Conservation (phyloP, 78 protist genomes). For the Dictyostelium purpureum region DNA sequence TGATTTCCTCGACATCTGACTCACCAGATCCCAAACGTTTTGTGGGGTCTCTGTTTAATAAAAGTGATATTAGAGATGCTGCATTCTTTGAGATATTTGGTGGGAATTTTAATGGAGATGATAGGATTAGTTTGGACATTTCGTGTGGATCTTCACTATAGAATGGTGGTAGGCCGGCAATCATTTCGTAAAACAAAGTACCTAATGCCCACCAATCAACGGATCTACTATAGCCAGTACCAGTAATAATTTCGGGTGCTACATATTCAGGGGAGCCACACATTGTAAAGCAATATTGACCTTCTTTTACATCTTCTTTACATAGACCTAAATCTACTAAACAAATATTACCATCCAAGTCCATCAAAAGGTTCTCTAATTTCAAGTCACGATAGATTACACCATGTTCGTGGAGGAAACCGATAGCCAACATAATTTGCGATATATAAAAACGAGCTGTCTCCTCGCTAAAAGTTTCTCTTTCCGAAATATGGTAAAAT, state of each 20-base stretch:
- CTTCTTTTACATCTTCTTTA: constrained; percentile 83
- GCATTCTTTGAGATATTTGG: constrained; percentile 77
- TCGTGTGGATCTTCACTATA: constrained; percentile 77
- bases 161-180: constrained; percentile 88
- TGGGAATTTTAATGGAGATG: constrained; percentile 79
- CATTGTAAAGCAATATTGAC: constrained; percentile 88
- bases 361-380: constrained; percentile 95
- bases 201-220: constrained; percentile 98
- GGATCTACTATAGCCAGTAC: constrained; percentile 88
- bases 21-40: constrained; percentile 69
- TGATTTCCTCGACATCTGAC: constrained; percentile 80
- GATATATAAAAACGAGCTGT: constrained; percentile 92
- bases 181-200: constrained; percentile 92
- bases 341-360: constrained; percentile 91
- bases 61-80: not conserved
- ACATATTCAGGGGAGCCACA: constrained; percentile 98
- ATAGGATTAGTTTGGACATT: constrained; percentile 80
- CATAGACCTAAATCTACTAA: constrained; percentile 94
- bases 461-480: constrained; percentile 84
- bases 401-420: constrained; percentile 88
- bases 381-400: constrained; percentile 95
- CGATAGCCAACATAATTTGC: constrained; percentile 93
- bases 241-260: constrained; percentile 91
- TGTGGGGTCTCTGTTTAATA: constrained; percentile 50
- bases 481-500: constrained; percentile 91